Base-by-base conservation (phyloP, 2,329 filamentous ascomycete genomes). In the Sclerotinia spermophila region DNA sequence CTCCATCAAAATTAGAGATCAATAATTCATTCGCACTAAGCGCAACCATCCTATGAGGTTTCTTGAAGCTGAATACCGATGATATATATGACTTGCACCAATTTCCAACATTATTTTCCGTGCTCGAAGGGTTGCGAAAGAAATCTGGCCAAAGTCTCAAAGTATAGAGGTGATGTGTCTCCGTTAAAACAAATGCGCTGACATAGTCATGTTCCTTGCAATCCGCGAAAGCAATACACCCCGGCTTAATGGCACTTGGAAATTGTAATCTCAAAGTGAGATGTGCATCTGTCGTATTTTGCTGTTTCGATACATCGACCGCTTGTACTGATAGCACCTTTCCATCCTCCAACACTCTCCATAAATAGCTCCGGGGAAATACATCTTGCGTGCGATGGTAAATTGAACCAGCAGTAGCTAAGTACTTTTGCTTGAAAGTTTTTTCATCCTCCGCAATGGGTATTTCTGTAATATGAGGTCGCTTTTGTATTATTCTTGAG, bases 291-390 rank as follows among this genome's bases (percentile, higher is more conserved):
- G 84, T 81, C 33, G 89, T 86, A 75, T 84, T 86, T 72, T 85
- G 85, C 74, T 85, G 87, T 82, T 87, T 94, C 79, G 89, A 91
- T 74, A 97, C 82, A 81, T 99, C 96, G 72, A 92, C 89, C 55
- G 89, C 90, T 78, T 93, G 91, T 66, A 99, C 85, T 81, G 96
- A 95, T 76, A 99, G 85, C 73, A 93, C 84, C 75, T 87, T 92
- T 77, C 89, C 89, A 77, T 93, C 89, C 78, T 97, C 91, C 72
- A 97, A 82, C 53, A 98, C 86, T 76, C 95, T 89, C 96, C 96
- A 99, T 62, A 97, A 86, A 79, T 98, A 96, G 81, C 89, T 93
- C 78, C 92, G 90, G 53, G 96, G 96, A 74, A 91, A 90, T 74
- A 87, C 84, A 78, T 91, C 88, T 80, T 91, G 87, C 80, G 87